Evolutionary conservation across 257 asterid genomes (phyloP).

Genomic region (Primulina huaijiensis): DNA sequence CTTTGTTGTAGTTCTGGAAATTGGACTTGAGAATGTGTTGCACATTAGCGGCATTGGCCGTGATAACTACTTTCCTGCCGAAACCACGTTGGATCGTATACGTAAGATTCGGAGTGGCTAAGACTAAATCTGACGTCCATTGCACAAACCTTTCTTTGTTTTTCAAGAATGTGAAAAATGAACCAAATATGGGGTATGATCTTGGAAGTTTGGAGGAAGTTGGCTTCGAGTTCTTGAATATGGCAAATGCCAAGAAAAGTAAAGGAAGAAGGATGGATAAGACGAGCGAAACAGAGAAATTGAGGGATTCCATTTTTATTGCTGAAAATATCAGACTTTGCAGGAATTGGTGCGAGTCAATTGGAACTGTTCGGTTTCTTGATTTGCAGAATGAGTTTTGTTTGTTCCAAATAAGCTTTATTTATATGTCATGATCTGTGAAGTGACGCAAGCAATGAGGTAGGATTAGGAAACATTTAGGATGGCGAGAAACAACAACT

Average conservation of each 20-base stretch:
- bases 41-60: slow-evolving; percentile 17
- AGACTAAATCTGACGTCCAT: slow-evolving; percentile 20
- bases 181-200: slow-evolving; percentile 28
- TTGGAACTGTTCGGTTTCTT: not conserved
- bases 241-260: not conserved
- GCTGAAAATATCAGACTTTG: too few relatives aligned
- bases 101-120: slow-evolving; percentile 7
- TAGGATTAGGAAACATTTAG: not conserved
- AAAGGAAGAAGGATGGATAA: not conserved
- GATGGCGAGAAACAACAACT: too few relatives aligned
- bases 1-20: slow-evolving; percentile 24
- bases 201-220: slow-evolving; percentile 16
- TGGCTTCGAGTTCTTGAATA: not conserved
- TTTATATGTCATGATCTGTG: not conserved
- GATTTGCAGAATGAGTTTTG: not conserved
- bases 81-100: slow-evolving; percentile 9
- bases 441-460: not conserved
- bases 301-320: not conserved
- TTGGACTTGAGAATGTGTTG: slow-evolving; percentile 25
- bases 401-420: not conserved
- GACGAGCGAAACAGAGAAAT: not conserved
- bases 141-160: slow-evolving; percentile 10
- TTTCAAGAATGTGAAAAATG: not conserved
- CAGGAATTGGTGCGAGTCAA: not conserved
- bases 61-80: not conserved